phyloP scores from a whole-genome alignment of 2,329 filamentous ascomycete genomes.

The Fusarium phyllophilum region DNA sequence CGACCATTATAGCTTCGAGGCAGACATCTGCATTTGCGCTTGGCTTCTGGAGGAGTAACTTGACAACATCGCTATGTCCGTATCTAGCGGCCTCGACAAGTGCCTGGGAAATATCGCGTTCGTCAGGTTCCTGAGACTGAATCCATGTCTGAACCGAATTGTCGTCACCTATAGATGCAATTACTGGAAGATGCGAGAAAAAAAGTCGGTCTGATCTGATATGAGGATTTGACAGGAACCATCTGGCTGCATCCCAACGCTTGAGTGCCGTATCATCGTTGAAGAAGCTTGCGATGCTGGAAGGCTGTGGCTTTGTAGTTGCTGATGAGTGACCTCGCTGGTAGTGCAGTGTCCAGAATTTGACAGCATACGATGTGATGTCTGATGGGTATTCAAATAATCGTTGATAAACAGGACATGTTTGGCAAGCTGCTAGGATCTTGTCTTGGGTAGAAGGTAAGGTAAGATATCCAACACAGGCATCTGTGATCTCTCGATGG shows the following conservation, averaged over 20 bases:
- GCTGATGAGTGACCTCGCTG: not conserved
- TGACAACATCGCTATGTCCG: not conserved
- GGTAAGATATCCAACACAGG: not conserved
- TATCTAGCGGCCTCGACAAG: not conserved
- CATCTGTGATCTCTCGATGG: not conserved
- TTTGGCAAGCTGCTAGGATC: not conserved
- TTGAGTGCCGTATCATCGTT: not conserved
- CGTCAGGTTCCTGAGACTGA: not conserved
- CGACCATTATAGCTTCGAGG: not conserved
- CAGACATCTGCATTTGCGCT: not conserved
- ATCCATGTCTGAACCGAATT: not conserved
- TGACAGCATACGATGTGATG: not conserved
- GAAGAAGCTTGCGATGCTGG: not conserved
- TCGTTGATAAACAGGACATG: not conserved
- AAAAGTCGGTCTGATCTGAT: not conserved
- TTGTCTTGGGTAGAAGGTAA: not conserved
- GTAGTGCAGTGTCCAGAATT: not conserved
- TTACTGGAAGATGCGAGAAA: not conserved
- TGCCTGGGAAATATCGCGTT: not conserved
- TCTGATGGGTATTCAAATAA: not conserved
- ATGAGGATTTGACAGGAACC: not conserved
- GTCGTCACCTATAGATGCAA: not conserved
- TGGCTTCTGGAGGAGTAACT: not conserved
- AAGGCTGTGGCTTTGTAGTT: fast-evolving
- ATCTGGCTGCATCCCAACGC: not conserved